Evolutionary conservation across 2,329 filamentous ascomycete genomes (phyloP), one percentile per base, ranked within the genome.

Genomic region (Fusarium siculi): DNA sequence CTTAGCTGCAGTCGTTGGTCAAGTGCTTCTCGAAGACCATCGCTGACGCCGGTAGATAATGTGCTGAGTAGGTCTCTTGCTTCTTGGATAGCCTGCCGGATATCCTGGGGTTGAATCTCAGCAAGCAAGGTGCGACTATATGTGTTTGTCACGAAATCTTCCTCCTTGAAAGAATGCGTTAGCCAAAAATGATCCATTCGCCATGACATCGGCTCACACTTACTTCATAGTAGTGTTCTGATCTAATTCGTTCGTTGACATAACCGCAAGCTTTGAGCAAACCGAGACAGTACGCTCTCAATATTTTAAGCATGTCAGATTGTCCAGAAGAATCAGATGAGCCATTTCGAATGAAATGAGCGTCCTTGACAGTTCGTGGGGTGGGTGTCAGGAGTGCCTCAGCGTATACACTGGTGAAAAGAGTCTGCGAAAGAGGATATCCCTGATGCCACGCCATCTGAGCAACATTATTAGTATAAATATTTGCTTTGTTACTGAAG

Each of bases 371-470:
- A 9, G 81, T 88, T 40, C 83, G 84, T 9, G 93, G 92, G 36
- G 88, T 86, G 1, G 93, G 92, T 83, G 91, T 93, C 67, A 97
- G 84, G 21, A 99, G 86, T 54, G 90, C 91, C 77, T 98, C 95
- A 63, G 98, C 89, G 80, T 99, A 96, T 39, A 97, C 87, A 58
- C 94, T 97, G 9, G 95, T 98, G 80, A 98, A 95, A 3, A 99
- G 85, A 0, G 96, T 98, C 81, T 98, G 96, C 4, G 96, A 97
- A 14, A 99, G 88, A 4, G 96, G 95, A 79, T 97, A 95, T n/a
- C 97, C 96, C 76, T 94, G 90, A 80, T 98, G 95, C 95, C 97
- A 99, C 70, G 95, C 94, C 90, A 97, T 97, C 92, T 96, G 32
- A 15, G 46, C 32, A 34, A 32, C 78, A 39, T 56, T 40, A 28